phyloP scores from a whole-genome alignment of 768 basidiomycete species.

The Kwoniella heveanensis region DNA sequence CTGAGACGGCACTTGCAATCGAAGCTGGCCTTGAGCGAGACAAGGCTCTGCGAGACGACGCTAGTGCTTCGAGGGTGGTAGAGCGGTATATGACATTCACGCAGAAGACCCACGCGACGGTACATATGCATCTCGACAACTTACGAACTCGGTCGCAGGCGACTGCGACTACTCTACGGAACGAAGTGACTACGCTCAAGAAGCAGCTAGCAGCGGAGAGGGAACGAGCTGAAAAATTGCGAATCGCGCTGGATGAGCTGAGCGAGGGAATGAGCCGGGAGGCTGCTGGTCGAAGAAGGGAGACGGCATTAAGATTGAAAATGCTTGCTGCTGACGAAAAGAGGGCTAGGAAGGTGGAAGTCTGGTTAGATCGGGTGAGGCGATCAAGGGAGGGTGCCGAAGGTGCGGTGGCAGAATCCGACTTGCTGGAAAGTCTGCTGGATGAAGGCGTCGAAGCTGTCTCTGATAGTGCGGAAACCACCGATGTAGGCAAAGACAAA shows the following conservation, averaged over 20 bases:
- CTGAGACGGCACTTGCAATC: constrained; percentile 35
- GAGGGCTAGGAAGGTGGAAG: constrained; percentile 39
- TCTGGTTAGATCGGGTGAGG: constrained; percentile 48
- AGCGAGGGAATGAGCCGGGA: constrained; percentile 50
- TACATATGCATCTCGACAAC: constrained; percentile 51
- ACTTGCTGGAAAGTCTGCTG: constrained; percentile 37
- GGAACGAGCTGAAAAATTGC: constrained; percentile 30
- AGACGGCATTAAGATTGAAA: constrained; percentile 51
- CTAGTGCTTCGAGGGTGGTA: constrained; percentile 53
- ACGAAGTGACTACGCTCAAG: constrained; percentile 37
- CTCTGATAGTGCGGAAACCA: background rate
- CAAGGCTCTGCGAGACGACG: constrained; percentile 46
- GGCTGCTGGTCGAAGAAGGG: constrained; percentile 53
- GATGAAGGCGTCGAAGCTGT: constrained; percentile 46
- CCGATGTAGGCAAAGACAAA: constrained; percentile 11
- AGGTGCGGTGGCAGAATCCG: constrained; percentile 45
- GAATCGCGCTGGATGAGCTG: constrained; percentile 49
- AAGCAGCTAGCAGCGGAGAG: constrained; percentile 33
- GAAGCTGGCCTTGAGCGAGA: constrained; percentile 36
- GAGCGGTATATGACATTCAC: constrained; percentile 58
- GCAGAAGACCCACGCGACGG: constrained; percentile 54
- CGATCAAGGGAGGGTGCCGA: constrained; percentile 34
- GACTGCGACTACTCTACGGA: constrained; percentile 45
- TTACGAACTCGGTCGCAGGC: constrained; percentile 47
- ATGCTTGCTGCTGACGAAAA: constrained; percentile 44